Percentiles rank a stretch among this genome's conserved stretches.
These are phyloP conservation scores for Pachyrhizus erosus DNA, from an alignment of 306 rosid species.

Conservation along the genomic window DNA sequence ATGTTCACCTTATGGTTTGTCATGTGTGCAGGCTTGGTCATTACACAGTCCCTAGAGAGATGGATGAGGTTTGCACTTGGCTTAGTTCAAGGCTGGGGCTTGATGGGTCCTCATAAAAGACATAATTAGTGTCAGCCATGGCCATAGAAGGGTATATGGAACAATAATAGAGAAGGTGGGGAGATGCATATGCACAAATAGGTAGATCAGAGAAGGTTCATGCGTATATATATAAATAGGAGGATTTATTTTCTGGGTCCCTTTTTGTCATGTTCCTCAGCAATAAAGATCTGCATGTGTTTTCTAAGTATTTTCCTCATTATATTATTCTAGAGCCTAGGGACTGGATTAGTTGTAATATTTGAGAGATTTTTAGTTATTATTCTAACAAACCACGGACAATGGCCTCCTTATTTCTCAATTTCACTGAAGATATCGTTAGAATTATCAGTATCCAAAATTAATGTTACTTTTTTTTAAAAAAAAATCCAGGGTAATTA, in stretches of 20 bases:
- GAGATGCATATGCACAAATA: conserved; percentile 45
- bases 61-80: conserved; percentile 95
- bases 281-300: conserved; percentile 51
- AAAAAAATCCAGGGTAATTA: background rate
- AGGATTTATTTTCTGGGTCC: conserved; percentile 46
- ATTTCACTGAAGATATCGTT: conserved; percentile 14
- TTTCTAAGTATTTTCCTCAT: conserved; percentile 45
- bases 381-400: conserved; percentile 39
- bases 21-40: conserved; percentile 86
- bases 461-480: background rate
- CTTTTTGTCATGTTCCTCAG: conserved; percentile 46
- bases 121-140: conserved; percentile 24
- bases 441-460: background rate
- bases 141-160: conserved; percentile 36
- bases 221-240: conserved; percentile 54
- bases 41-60: conserved; percentile 93
- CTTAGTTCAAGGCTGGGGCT: conserved; percentile 81
- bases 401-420: conserved; percentile 46
- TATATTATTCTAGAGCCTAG: conserved; percentile 49
- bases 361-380: conserved; percentile 28
- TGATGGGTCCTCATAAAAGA: conserved; percentile 58
- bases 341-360: conserved; percentile 37
- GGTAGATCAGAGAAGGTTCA: conserved; percentile 52
- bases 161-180: conserved; percentile 43
- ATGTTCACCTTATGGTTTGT: conserved; percentile 28